Evolutionary conservation across 1,284 basidiomycete species (phyloP).

Genomic region (Sanghuangporus baumii): DNA sequence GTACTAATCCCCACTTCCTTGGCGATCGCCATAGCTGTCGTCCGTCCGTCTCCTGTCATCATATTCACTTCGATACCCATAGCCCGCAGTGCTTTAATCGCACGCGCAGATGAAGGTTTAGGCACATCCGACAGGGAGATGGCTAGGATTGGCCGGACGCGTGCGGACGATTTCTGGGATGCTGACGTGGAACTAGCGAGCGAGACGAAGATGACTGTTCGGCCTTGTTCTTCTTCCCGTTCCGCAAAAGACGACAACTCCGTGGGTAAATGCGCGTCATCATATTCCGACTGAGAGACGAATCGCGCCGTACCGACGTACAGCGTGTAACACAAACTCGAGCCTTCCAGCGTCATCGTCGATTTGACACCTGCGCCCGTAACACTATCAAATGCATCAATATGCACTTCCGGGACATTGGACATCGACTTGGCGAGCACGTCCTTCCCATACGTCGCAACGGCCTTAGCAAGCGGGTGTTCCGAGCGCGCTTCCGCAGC

Average conservation of each 20-base stretch:
- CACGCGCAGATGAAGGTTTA: conserved; percentile 77
- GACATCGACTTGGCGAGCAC: conserved; percentile 43
- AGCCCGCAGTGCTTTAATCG: conserved; percentile 68
- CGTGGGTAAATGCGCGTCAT: conserved; percentile 46
- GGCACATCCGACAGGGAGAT: conserved; percentile 81
- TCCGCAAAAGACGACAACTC: conserved; percentile 58
- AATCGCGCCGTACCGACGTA: conserved; percentile 76
- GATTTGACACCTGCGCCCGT: conserved; percentile 89
- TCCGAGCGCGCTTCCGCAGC: conserved; percentile 90
- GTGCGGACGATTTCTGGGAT: conserved; percentile 23
- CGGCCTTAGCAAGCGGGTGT: conserved; percentile 92
- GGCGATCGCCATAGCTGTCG: conserved; percentile 82
- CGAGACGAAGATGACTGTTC: conserved; percentile 82
- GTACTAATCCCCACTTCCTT: conserved; percentile 79
- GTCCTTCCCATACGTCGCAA: conserved; percentile 77
- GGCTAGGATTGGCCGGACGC: conserved; percentile 31
- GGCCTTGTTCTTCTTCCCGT: conserved; percentile 64
- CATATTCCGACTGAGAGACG: conserved; percentile 42
- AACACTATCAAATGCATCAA: conserved; percentile 78
- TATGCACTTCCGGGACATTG: conserved; percentile 30
- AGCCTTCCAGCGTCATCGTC: conserved; percentile 40
- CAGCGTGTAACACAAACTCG: conserved; percentile 43
- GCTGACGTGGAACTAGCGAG: conserved; percentile 34
- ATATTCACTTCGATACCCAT: conserved; percentile 91
- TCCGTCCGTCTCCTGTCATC: conserved; percentile 85